Base-by-base conservation (phyloP, 2,329 filamentous ascomycete genomes). In the Epichloe gansuensis region DNA sequence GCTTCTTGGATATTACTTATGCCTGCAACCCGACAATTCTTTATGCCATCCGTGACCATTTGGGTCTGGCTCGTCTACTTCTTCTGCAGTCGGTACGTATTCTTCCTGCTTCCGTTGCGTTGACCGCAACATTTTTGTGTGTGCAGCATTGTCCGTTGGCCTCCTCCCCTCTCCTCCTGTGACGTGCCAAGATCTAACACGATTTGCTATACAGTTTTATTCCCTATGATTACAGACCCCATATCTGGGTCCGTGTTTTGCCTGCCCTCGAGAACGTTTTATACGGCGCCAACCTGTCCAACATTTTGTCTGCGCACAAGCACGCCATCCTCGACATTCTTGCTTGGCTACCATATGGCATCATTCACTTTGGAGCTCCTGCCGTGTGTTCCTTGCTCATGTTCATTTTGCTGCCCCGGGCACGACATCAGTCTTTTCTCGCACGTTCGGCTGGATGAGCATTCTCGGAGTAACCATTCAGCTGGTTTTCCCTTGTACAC, bases 221-320 rank as follows among this genome's bases (percentile, higher is more conserved):
- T 61, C 86, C 89, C 39, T 80, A 83, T 60, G 86, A 91, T 64
- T 93, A 90, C 73, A 83, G 91, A 60, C 91, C 91, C 55, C 86
- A 89, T 57, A 96, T 96, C 62, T 95, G 90, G 88, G 91, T 96
- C 59, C 89, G 91, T 63, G 89, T 97, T 31, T 79, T 97, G 38
- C 91, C 91, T 4, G 89, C 91, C 17, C 80, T 97, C 58, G 91
- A 97, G 72, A 96, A 97, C 69, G 93, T 97, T 57, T 78, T 97
- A 37, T 97, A 96, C 66, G 91, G 91, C 61, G 90, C 91, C 57
- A 96, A 96, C 70, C 77, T 96, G 54, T 95, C 89, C 72, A 96
- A 95, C 69, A 94, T 96, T 63, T 80, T 97, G 52, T 95, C 91
- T 13, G 88, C 88, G 46, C 88, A 95, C 72, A 88, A 91, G 62